phyloP scores from a whole-genome alignment of 495 filamentous ascomycete genomes.

The Neurospora cerealis region DNA sequence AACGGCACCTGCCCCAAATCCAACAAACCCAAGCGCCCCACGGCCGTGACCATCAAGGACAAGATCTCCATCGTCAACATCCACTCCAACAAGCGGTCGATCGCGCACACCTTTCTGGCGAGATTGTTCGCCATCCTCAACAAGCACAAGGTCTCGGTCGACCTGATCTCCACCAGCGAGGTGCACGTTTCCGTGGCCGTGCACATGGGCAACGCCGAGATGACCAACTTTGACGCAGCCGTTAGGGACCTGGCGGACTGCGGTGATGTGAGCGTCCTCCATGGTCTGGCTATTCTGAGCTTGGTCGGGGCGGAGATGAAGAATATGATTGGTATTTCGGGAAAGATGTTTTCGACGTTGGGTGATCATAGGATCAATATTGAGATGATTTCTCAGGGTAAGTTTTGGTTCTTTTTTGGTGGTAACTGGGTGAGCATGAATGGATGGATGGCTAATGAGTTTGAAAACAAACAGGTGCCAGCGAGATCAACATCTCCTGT shows the following conservation, averaged over 20 bases:
- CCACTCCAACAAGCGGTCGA: conserved; percentile 74
- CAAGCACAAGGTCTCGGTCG: conserved; percentile 68
- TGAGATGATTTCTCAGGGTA: conserved; percentile 96
- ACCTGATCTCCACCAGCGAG: conserved; percentile 88
- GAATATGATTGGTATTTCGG: conserved; percentile 84
- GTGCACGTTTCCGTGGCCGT: conserved; percentile 94
- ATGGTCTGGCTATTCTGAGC: conserved; percentile 83
- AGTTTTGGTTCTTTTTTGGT: conserved; percentile 17
- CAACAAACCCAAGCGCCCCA: conserved; percentile 48
- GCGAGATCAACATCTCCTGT: conserved; percentile 97
- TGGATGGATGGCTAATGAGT: not conserved
- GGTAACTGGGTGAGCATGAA: not conserved
- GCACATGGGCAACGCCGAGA: conserved; percentile 62
- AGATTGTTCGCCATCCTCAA: conserved; percentile 83
- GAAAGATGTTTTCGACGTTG: conserved; percentile 79
- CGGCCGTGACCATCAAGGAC: conserved; percentile 92
- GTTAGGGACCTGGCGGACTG: conserved; percentile 61
- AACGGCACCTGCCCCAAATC: conserved; percentile 25
- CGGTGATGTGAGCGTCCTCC: conserved; percentile 75
- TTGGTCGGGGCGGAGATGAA: conserved; percentile 92
- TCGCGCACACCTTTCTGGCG: conserved; percentile 79
- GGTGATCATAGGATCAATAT: conserved; percentile 86
- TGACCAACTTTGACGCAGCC: conserved; percentile 54
- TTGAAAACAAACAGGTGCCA: conserved; percentile 53
- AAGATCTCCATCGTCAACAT: conserved; percentile 90